Percentiles rank a stretch among this genome's conserved stretches.
Evolutionary conservation across 2,329 filamentous ascomycete species (phyloP).

Genomic region (Botrytis galanthina): DNA sequence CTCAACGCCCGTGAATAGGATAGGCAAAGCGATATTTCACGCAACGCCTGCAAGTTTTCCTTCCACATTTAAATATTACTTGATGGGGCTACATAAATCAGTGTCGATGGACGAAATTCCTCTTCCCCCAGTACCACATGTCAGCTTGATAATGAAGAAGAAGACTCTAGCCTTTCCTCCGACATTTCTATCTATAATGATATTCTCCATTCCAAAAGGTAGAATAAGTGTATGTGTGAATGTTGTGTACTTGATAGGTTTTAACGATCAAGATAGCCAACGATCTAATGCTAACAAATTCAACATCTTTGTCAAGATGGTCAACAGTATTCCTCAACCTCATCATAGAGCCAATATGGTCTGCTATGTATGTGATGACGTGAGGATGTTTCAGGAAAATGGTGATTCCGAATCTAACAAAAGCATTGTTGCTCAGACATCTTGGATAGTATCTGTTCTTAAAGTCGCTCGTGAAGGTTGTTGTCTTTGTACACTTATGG

Average conservation of each 20-base stretch:
- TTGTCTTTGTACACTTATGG: background rate
- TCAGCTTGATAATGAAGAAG: background rate
- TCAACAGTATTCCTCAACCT: background rate
- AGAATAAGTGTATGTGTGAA: background rate
- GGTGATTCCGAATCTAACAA: too few species aligned
- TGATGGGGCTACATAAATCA: background rate
- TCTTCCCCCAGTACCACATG: background rate
- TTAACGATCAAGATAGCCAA: background rate
- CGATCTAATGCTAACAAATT: background rate
- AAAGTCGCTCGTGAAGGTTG: background rate
- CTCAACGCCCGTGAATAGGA: background rate
- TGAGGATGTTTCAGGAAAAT: too few species aligned
- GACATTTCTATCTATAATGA: background rate
- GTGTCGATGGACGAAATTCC: background rate
- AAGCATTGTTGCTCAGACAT: background rate
- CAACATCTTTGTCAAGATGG: background rate
- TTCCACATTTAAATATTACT: background rate
- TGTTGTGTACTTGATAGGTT: accelerated
- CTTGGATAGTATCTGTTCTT: background rate
- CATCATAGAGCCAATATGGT: background rate
- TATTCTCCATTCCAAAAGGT: background rate
- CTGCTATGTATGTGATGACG: background rate
- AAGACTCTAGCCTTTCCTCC: background rate
- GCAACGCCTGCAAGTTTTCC: background rate
- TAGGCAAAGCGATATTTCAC: background rate